Evolutionary conservation across 2,329 filamentous ascomycete genomes (phyloP).

Genomic region (Didymella pinodella): DNA sequence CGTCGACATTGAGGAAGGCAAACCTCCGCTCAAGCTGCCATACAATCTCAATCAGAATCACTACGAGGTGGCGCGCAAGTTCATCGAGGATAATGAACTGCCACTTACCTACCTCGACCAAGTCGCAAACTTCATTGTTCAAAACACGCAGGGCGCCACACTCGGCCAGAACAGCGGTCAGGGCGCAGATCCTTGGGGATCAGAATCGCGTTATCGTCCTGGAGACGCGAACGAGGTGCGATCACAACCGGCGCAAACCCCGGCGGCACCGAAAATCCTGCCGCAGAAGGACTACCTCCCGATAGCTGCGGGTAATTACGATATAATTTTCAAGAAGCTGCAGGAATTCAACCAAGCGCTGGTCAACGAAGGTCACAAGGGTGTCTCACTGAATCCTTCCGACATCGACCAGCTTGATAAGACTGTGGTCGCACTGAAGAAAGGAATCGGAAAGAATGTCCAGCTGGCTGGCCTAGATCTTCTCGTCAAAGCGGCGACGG

Average conservation of each 20-base stretch:
- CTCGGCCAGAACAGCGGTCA: constrained; percentile 66
- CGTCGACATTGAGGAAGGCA: constrained; percentile 93
- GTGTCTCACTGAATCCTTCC: constrained; percentile 74
- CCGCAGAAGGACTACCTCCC: constrained; percentile 82
- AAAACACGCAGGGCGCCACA: constrained; percentile 86
- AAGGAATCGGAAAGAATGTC: constrained; percentile 45
- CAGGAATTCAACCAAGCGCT: constrained; percentile 77
- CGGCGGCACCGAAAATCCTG: constrained; percentile 66
- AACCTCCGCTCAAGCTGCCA: constrained; percentile 90
- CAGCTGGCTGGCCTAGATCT: constrained; percentile 66
- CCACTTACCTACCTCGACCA: constrained; percentile 88
- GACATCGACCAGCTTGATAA: constrained; percentile 70
- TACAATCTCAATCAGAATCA: constrained; percentile 93
- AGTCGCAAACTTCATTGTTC: constrained; percentile 89
- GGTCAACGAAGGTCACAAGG: constrained; percentile 74
- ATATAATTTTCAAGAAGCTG: constrained; percentile 78
- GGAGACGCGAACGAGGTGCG: constrained; percentile 62
- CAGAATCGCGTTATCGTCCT: constrained; percentile 79
- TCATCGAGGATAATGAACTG: constrained; percentile 87
- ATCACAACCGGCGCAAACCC: constrained; percentile 45
- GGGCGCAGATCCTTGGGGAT: constrained; percentile 77
- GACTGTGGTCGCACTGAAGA: constrained; percentile 71
- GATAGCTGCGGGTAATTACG: constrained; percentile 75
- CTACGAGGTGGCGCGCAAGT: constrained; percentile 89
- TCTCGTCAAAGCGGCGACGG: constrained; percentile 74